Evolutionary conservation across 1,284 basidiomycete species (phyloP).

Genomic region (Rugosomyces carneus): DNA sequence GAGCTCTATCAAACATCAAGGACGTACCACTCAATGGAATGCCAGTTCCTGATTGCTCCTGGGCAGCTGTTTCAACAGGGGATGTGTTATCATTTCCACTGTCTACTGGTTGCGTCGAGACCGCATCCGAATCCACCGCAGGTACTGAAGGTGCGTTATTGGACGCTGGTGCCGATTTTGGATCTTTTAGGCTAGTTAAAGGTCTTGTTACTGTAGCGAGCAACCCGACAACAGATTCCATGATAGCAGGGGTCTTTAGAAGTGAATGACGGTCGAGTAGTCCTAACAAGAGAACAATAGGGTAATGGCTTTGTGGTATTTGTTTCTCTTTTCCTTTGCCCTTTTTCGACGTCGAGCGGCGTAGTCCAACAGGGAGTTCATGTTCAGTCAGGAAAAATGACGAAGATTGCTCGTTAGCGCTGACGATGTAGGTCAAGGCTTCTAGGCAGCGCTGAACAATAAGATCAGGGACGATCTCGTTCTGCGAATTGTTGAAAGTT

Average conservation of each 20-base stretch:
- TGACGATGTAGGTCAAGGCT: conserved; percentile 81
- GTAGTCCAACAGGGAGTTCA: conserved; percentile 74
- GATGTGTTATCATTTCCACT: background rate
- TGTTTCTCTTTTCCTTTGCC: conserved; percentile 92
- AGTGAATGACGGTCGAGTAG: conserved; percentile 82
- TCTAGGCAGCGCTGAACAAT: conserved; percentile 92
- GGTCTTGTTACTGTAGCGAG: conserved; percentile 85
- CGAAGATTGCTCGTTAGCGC: conserved; percentile 75
- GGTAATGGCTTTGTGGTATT: conserved; percentile 76
- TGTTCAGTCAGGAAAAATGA: conserved; percentile 94
- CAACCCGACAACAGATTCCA: conserved; percentile 85
- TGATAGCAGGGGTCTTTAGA: conserved; percentile 81
- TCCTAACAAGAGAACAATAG: conserved; percentile 82
- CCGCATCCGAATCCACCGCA: conserved; percentile 8
- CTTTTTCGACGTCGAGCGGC: conserved; percentile 67
- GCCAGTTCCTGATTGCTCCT: conserved; percentile 3
- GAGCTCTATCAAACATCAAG: background rate
- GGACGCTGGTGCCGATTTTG: conserved; percentile 26
- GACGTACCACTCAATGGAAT: conserved; percentile 12
- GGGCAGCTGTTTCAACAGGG: background rate
- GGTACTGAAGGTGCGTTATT: conserved; percentile 14
- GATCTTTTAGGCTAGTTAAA: conserved; percentile 56
- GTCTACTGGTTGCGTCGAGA: conserved; percentile 7
- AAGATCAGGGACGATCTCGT: conserved; percentile 83
- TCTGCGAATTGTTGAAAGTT: conserved; percentile 60